Base-by-base conservation (phyloP, 495 filamentous ascomycete genomes). In the Polyplosphaeria fusca region DNA sequence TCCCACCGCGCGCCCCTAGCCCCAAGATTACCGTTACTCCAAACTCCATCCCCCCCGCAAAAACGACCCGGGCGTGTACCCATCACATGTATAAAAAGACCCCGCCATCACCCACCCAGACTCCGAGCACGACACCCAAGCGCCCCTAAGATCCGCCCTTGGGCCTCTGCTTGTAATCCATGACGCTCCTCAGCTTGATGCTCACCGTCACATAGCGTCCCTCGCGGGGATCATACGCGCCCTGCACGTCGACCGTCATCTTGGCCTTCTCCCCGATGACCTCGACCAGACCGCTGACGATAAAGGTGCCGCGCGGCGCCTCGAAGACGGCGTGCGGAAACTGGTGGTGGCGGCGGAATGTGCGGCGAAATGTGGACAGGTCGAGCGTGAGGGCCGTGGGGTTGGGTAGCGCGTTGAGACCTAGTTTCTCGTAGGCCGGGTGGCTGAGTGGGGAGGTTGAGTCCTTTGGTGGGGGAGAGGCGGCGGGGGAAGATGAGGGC, bases 231-330 rank as follows among this genome's bases (percentile, higher is more conserved):
- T 87, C 80, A 67, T 84, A 87, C 30, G 76, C 76, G 32, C 78
- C 82, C 20, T 65, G 65, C 1, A 85, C 79, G 65, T 86, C 82
- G 47, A 85, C 64, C 14, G 79, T 75, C 52, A 79, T 75, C 56
- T 73, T 74, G 2, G 77, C 84, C 45, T 73, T 79, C 0, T 78
- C 66, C 1, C 85, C 82, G 25, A 77, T 73, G 1, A 92, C 43
- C 48, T 85, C 84, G 0, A 94, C 78, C 1, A 87, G 71, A 0
- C 88, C 88, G 18, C 70, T 71, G 19, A 92, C 73, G 14, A 79
- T 67, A 46, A 91, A 79, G 22, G 77, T 77, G 1, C 88, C 88
- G 22, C 83, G 77, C 9, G 80, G 83, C 30, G 83, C 78, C 23
- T 78, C 68, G 2, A 66, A 47, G 1, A 11, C 23, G 4, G 7